phyloP scores from a whole-genome alignment of 2,329 filamentous ascomycete genomes.

The Pseudogymnoascus sp. region DNA sequence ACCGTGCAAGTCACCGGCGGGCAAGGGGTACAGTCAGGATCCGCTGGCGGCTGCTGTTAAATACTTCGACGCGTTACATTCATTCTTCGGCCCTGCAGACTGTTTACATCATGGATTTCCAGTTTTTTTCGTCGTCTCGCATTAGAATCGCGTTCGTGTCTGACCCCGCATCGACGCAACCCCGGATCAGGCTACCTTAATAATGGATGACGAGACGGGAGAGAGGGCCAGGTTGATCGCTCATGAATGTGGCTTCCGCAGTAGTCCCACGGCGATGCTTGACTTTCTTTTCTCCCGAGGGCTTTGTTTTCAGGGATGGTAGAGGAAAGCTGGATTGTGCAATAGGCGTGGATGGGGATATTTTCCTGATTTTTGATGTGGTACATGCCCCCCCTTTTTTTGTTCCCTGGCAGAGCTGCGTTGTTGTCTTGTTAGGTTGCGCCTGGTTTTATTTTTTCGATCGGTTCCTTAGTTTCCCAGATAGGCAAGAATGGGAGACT shows the following conservation, averaged over 20 bases:
- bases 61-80: constrained; percentile 19
- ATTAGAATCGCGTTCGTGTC: constrained; percentile 9
- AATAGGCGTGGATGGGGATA: constrained; percentile 6
- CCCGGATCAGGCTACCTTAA: constrained; percentile 6
- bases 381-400: constrained; percentile 5
- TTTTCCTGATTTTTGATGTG: constrained; percentile 9
- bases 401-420: constrained; percentile 1
- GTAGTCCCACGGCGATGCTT: constrained; percentile 5
- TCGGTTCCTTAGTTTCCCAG: background rate
- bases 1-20: constrained; percentile 93
- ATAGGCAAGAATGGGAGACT: constrained; percentile 9
- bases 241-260: background rate
- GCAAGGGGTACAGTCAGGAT: constrained; percentile 83
- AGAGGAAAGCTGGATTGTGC: constrained; percentile 7
- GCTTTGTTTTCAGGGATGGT: constrained; percentile 7
- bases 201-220: constrained; percentile 7
- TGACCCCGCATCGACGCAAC: constrained; percentile 5
- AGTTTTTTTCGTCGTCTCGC: constrained; percentile 6
- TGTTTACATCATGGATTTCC: constrained; percentile 4
- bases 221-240: background rate
- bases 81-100: constrained; percentile 3
- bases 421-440: constrained; percentile 6
- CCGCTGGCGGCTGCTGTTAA: constrained; percentile 87
- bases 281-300: background rate
- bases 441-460: constrained; percentile 8